Conservation (phyloP, 1,284 basidiomycete species). For the Cryptococcus deneoformans region DNA sequence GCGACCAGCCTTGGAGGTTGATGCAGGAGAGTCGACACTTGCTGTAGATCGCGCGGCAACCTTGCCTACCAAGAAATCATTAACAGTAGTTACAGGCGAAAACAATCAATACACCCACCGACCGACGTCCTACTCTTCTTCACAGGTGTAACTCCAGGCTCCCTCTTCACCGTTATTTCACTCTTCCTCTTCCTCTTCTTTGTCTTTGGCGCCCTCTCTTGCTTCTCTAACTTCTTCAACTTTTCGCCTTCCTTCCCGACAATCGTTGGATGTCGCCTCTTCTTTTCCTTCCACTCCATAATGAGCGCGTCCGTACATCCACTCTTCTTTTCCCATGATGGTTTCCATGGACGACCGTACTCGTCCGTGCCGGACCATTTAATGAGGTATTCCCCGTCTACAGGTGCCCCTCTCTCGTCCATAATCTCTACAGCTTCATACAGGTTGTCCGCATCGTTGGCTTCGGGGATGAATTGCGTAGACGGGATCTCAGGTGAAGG, state of each 20-base stretch:
- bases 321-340: slow-evolving; percentile 31
- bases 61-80: no score
- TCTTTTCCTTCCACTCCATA: slow-evolving; percentile 29
- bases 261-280: slow-evolving; percentile 14
- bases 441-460: slow-evolving; percentile 14
- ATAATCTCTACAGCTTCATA: slow-evolving; percentile 25
- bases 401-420: slow-evolving; percentile 17
- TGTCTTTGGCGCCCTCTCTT: slow-evolving; percentile 6
- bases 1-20: no score
- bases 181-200: neutral
- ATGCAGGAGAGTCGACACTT: no score
- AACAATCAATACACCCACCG: neutral
- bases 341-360: slow-evolving; percentile 26
- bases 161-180: neutral
- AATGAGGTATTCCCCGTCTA: slow-evolving; percentile 27
- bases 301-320: slow-evolving; percentile 23
- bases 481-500: slow-evolving; percentile 2
- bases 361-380: slow-evolving; percentile 36
- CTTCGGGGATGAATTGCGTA: slow-evolving; percentile 16
- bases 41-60: no score
- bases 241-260: slow-evolving; percentile 10
- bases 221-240: slow-evolving; percentile 3
- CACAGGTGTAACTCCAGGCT: neutral
- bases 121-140: neutral
- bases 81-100: no score